Conservation (phyloP, 1,139 yeast species). For the Pneumocystis canis region DNA sequence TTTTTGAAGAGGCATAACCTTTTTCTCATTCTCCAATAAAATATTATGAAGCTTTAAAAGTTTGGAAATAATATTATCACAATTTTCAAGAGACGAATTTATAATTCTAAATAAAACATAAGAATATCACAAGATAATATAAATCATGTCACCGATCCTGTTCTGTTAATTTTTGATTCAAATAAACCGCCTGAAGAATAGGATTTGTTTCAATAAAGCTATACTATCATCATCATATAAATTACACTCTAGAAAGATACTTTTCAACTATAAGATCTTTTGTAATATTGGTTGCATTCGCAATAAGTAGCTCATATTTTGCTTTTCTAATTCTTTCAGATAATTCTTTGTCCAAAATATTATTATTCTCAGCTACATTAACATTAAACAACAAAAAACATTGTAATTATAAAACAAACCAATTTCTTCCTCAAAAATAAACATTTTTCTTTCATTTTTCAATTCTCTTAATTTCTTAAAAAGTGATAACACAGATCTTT, state of each 20-base stretch:
- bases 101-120: neutral
- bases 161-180: neutral
- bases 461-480: neutral
- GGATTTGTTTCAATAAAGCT: constrained; percentile 1
- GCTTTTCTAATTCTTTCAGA: neutral
- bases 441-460: neutral
- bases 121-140: neutral
- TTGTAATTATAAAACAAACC: neutral
- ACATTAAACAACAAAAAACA: neutral
- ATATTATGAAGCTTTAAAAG: neutral
- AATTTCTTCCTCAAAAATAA: neutral
- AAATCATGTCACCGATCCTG: neutral
- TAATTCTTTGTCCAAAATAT: neutral
- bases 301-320: neutral
- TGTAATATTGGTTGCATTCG: neutral
- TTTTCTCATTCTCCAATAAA: neutral
- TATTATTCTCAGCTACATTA: neutral
- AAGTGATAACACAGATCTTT: neutral
- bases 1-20: neutral
- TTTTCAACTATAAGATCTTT: neutral
- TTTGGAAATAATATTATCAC: neutral
- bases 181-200: neutral
- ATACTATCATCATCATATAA: neutral
- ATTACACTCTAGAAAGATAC: neutral
- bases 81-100: neutral